phyloP scores from a whole-genome alignment of 306 rosid genomes.

The Prunus campanulata region DNA sequence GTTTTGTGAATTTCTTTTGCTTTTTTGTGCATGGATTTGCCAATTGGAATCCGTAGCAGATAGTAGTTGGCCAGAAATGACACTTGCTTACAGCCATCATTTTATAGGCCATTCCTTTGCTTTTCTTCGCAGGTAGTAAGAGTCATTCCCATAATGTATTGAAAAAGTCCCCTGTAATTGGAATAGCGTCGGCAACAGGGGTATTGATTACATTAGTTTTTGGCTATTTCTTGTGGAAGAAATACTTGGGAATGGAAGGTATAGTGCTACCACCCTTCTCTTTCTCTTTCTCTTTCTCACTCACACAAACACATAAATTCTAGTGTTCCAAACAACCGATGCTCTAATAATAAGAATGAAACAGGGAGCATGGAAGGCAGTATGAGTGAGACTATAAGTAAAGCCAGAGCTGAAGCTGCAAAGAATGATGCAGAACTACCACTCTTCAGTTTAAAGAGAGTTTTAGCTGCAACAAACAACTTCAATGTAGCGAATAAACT shows the following conservation, averaged over 20 bases:
- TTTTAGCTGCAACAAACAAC: conserved; percentile 39
- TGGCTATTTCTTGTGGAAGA: background rate
- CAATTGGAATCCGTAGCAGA: background rate
- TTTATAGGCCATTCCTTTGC: background rate
- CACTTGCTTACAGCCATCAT: background rate
- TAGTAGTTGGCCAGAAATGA: background rate
- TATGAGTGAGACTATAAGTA: too few species aligned
- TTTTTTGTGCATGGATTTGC: background rate
- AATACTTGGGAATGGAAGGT: background rate
- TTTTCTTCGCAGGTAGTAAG: background rate
- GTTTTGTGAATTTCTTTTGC: background rate
- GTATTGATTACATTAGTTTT: background rate
- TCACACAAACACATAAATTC: background rate
- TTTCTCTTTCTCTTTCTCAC: background rate
- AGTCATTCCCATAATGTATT: background rate
- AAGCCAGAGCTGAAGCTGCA: conserved; percentile 14
- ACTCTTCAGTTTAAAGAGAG: conserved; percentile 24
- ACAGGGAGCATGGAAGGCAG: too few species aligned
- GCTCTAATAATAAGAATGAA: background rate
- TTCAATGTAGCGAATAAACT: conserved; percentile 45
- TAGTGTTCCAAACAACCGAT: background rate
- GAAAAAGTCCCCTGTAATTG: background rate
- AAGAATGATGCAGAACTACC: conserved; percentile 38
- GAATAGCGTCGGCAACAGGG: background rate
- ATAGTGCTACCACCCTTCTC: background rate